Base-by-base conservation (phyloP, 2,329 filamentous ascomycete genomes). In the Keithomyces neogunnii region DNA sequence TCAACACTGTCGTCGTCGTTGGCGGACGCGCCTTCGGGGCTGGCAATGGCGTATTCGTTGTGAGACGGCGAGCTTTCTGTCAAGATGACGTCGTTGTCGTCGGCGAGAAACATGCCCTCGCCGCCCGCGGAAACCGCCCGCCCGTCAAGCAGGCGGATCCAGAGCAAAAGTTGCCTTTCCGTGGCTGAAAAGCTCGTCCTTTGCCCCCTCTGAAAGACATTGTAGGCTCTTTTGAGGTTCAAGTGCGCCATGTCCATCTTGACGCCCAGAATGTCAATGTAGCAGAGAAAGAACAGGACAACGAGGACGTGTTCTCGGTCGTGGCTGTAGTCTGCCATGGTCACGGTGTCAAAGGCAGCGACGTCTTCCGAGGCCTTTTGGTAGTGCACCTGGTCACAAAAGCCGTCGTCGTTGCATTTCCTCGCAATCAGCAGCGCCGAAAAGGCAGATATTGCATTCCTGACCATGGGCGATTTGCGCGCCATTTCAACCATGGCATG, bases 121-220 rank as follows among this genome's bases (percentile, higher is more conserved):
- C 77, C 77, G 3, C 78, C 78, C 1, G 77, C 77, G 2, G 75
- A 77, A 10, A 80, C 76, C 3, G 77, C 76, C 8, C 77, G 69
- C 1, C 74, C 77, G 55, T 81, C 78, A 3, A 81, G 67, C 3
- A 81, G 65, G 3, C 77, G 73, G 36, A 81, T 69, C 78, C 77
- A 81, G 2, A 73, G 73, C 35, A 81, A 66, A 0, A 80, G 57
- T 7, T 75, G 71, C 53, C 72, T 70, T 56, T 80, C 76, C 3
- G 70, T 56, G 1, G 65, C 55, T 2, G 65, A 62, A 40, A 74
- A 66, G 10, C 63, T 61, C 3, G 55, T 53, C 51, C 71, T 70
- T 19, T 69, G 64, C 28, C 67, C 68, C n/a, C 60, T 63, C 51
- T 71, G 70, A 51, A 78, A 74, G 3, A 78, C 51, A 3, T 57